Conservation (phyloP, 2,329 filamentous ascomycete genomes). For the Xylariaceae sp. region DNA sequence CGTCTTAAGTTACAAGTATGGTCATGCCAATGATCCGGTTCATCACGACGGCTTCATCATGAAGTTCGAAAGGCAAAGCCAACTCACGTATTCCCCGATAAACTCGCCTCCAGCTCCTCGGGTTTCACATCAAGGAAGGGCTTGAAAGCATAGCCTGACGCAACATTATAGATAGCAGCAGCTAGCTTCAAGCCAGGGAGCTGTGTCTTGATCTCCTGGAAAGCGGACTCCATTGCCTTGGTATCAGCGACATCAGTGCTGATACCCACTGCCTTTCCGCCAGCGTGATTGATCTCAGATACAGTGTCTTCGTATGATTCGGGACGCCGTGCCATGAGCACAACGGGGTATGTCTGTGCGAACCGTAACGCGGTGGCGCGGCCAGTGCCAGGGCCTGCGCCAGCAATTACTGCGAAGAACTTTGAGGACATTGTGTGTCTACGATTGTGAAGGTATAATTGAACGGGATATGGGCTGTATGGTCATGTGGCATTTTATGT, state of each 20-base stretch:
- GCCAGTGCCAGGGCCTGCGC: constrained; percentile 66
- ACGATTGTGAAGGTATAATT: too few species aligned
- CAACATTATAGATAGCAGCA: constrained; percentile 13
- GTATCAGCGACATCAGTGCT: constrained; percentile 8
- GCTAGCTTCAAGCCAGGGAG: constrained; percentile 7
- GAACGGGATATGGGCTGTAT: too few species aligned
- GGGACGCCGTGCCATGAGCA: constrained; percentile 9
- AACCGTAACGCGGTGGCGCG: constrained; percentile 14
- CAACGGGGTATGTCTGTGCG: constrained; percentile 13
- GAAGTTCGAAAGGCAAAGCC: background rate
- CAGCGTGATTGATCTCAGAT: constrained; percentile 8
- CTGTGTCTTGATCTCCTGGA: constrained; percentile 7
- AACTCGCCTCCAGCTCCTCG: constrained; percentile 48
- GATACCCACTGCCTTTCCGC: constrained; percentile 12
- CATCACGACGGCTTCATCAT: background rate
- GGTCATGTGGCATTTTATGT: too few species aligned
- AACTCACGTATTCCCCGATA: constrained; percentile 50
- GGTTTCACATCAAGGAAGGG: constrained; percentile 57
- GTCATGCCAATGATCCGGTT: background rate
- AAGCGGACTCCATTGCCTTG: constrained; percentile 5
- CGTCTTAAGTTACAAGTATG: background rate
- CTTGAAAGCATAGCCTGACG: constrained; percentile 46
- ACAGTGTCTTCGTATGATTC: constrained; percentile 10
- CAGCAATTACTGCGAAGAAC: constrained; percentile 67
- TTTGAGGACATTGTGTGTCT: constrained; percentile 34